Evolutionary conservation across 2,329 filamentous ascomycete species (phyloP), one percentile per base, ranked within the genome.

Genomic region (Aurifilum marmelostoma): DNA sequence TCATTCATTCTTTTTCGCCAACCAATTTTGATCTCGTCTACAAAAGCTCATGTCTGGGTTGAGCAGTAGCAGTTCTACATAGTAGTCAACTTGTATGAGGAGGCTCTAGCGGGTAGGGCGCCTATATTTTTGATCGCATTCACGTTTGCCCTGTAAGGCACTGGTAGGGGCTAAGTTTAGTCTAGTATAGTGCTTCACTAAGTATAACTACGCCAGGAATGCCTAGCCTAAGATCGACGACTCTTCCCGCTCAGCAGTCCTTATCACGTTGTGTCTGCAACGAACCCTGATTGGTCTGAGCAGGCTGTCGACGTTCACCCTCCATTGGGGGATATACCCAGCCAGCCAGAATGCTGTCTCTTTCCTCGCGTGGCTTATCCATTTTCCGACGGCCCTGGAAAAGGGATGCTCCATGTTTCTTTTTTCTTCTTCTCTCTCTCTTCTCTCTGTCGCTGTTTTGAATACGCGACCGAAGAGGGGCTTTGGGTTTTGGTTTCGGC

Each of bases 241-340:
- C n/a, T 47, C 41, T 47, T 8, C 16, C 50, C 24, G 65, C 11
- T 18, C 56, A 61, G 63, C 27, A 52, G 47, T 63, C 64, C 69
- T 71, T 60, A 70, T 67, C 69, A 69, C 69, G 69, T 71, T 71
- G 69, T 58, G 52, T 62, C 56, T 21, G 32, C 3, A 39, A 27
- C 27, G 52, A 12, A n/a, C 39, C 58, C 56, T 70, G 67, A 71
- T 71, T 71, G 69, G 69, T 41, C 64, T 58, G 62, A 59, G 37
- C 58, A 37, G 29, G 43, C 9, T 7, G 54, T 32, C 61, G n/a
- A 52, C 18, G 14, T 16, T 14, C 18, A 21, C 7, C 11, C 3
- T 18, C 3, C 29, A n/a, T 59, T n/a, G 34, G 59, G 29, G 34
- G n/a, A 29, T n/a, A 18, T 63, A 67, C 47, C 34, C 47, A 34